Conservation (phyloP, 345 rosid species). For the Fremontodendron californicum region DNA sequence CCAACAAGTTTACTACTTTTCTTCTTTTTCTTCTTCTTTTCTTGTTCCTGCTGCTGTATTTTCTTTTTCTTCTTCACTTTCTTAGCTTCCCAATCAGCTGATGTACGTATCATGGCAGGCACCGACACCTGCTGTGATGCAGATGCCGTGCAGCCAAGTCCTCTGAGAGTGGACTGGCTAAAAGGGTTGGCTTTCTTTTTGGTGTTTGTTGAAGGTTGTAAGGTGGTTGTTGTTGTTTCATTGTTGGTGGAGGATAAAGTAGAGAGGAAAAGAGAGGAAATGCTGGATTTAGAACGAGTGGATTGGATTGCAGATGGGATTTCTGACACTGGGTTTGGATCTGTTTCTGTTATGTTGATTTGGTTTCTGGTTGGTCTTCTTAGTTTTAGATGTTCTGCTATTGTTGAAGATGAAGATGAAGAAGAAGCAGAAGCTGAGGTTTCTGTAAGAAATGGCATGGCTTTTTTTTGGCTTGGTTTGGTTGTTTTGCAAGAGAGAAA, state of each 20-base stretch:
- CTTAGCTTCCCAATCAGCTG: constrained; percentile 76
- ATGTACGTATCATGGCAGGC: constrained; percentile 70
- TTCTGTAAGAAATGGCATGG: constrained; percentile 53
- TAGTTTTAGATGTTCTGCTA: constrained; percentile 41
- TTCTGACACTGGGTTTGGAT: constrained; percentile 34
- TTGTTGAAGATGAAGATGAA: constrained; percentile 33
- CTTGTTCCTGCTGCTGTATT: constrained; percentile 19
- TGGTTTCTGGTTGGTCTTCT: constrained; percentile 57
- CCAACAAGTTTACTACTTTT: constrained; percentile 19
- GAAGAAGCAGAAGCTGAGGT: constrained; percentile 11
- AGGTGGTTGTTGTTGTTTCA: constrained; percentile 17
- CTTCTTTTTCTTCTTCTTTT: constrained; percentile 29
- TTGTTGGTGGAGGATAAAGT: constrained; percentile 21
- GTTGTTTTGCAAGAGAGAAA: neutral
- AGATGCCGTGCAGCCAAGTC: constrained; percentile 71
- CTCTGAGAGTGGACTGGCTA: constrained; percentile 45
- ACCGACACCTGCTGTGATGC: constrained; percentile 80
- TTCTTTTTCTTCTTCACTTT: constrained; percentile 43
- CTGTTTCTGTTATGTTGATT: constrained; percentile 23
- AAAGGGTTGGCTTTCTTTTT: constrained; percentile 49
- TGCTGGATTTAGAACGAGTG: constrained; percentile 40
- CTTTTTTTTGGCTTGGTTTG: neutral
- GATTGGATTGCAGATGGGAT: constrained; percentile 35
- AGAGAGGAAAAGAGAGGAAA: constrained; percentile 49
- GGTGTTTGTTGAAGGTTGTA: constrained; percentile 13